Evolutionary conservation across 2,329 filamentous ascomycete genomes (phyloP).

Genomic region (Neoascochyta sp.): DNA sequence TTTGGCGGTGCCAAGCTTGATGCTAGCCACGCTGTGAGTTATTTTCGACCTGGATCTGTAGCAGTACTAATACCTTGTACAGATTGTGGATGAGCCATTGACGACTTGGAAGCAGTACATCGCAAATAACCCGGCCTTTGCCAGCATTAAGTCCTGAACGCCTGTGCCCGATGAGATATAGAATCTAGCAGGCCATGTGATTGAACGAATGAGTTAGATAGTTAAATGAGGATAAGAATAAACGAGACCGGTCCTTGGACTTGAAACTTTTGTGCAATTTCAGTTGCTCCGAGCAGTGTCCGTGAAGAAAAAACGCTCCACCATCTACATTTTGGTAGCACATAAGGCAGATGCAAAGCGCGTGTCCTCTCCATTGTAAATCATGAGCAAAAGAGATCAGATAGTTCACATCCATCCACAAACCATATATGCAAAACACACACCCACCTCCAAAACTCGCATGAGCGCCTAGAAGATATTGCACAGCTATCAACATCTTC

Average conservation of each 20-base stretch:
- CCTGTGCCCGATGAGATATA: not conserved
- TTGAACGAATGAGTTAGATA: not conserved
- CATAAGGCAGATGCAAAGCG: no score
- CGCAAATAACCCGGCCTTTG: conserved; percentile 2
- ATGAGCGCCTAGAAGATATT: no score
- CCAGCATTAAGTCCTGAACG: conserved; percentile 1
- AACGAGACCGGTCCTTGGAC: not conserved
- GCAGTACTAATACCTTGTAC: not conserved
- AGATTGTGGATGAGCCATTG: conserved; percentile 6
- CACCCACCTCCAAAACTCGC: no score
- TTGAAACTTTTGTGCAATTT: no score
- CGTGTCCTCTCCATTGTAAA: no score
- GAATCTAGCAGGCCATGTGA: not conserved
- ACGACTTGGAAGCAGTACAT: conserved; percentile 8
- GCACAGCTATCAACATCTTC: no score
- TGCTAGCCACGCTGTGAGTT: conserved; percentile 1
- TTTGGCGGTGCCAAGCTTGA: conserved; percentile 6
- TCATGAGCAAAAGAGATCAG: no score
- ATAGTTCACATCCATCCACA: no score
- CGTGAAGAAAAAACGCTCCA: no score
- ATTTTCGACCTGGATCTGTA: not conserved
- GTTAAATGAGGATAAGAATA: conserved; percentile 1
- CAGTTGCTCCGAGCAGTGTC: no score
- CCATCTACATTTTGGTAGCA: no score
- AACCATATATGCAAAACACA: no score